Conservation (phyloP, 2,329 filamentous ascomycete genomes). For the Ambrosiella xylebori region DNA sequence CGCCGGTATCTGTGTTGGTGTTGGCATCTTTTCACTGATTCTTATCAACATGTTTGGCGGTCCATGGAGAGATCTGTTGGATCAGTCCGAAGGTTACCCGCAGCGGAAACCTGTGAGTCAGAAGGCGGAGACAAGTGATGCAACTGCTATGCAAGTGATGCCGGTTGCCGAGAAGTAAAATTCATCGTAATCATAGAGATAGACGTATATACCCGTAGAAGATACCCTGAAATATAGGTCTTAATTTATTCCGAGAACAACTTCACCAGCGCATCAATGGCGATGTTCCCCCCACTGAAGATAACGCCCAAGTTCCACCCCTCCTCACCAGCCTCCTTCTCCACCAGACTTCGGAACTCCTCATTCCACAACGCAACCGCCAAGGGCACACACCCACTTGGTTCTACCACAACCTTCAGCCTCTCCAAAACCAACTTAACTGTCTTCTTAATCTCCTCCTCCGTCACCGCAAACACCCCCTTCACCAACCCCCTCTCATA, state of each 20-base stretch:
- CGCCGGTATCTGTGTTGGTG: slow-evolving; percentile 35
- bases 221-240: neutral
- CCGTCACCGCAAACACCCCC: slow-evolving; percentile 56
- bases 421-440: slow-evolving; percentile 68
- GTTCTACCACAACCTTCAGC: slow-evolving; percentile 82
- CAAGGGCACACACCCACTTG: slow-evolving; percentile 67
- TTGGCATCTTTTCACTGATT: slow-evolving; percentile 40
- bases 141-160: neutral
- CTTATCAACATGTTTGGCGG: slow-evolving; percentile 42
- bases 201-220: neutral
- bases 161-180: neutral
- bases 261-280: slow-evolving; percentile 33
- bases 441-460: slow-evolving; percentile 64
- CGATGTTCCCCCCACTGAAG: slow-evolving; percentile 43
- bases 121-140: neutral
- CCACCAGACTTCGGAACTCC: slow-evolving; percentile 56
- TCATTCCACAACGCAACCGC: slow-evolving; percentile 74
- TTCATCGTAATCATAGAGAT: neutral
- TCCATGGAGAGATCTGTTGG: slow-evolving; percentile 48
- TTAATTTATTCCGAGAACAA: slow-evolving; percentile 24
- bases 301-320: slow-evolving; percentile 57
- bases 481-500: slow-evolving; percentile 51
- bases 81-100: slow-evolving; percentile 22
- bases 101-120: slow-evolving; percentile 2
- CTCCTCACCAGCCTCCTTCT: slow-evolving; percentile 48